Percentiles rank a stretch among this genome's conserved stretches.
phyloP scores from a whole-genome alignment of 805 yeast genomes.

The Suhomyces canberraensis region DNA sequence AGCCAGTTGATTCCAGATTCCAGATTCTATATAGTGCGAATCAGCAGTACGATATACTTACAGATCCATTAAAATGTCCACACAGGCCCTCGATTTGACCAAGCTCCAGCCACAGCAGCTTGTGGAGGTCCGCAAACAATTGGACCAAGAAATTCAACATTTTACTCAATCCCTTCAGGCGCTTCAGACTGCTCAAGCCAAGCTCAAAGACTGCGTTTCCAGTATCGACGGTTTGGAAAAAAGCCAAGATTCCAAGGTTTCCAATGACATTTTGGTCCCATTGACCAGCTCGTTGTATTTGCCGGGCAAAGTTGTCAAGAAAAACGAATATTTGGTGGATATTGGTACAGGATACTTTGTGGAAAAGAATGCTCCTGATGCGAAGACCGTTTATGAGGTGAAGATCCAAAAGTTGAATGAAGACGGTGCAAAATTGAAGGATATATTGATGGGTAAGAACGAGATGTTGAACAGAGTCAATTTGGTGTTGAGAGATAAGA shows the following conservation, averaged over 20 bases:
- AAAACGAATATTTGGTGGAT: slow-evolving; percentile 77
- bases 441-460: slow-evolving; percentile 72
- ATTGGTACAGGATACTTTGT: slow-evolving; percentile 96
- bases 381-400: slow-evolving; percentile 65
- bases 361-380: slow-evolving; percentile 68
- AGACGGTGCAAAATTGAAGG: slow-evolving; percentile 72
- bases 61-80: no score
- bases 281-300: slow-evolving; percentile 85
- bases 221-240: slow-evolving; percentile 59
- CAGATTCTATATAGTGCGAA: neutral
- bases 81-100: slow-evolving; percentile 56
- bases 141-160: slow-evolving; percentile 84
- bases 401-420: slow-evolving; percentile 69
- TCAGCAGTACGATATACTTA: neutral
- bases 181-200: slow-evolving; percentile 73
- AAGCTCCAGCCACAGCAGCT: slow-evolving; percentile 81
- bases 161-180: slow-evolving; percentile 82
- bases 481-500: slow-evolving; percentile 49
- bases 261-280: slow-evolving; percentile 68
- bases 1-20: no score
- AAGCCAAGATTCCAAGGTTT: slow-evolving; percentile 8
- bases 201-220: slow-evolving; percentile 74
- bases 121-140: slow-evolving; percentile 73
- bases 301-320: slow-evolving; percentile 72
- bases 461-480: slow-evolving; percentile 62